A percentile compares a stretch with the other conserved stretches of the same genome.
Evolutionary conservation across 768 basidiomycete species (phyloP).

Genomic region (Lactarius psammicola): DNA sequence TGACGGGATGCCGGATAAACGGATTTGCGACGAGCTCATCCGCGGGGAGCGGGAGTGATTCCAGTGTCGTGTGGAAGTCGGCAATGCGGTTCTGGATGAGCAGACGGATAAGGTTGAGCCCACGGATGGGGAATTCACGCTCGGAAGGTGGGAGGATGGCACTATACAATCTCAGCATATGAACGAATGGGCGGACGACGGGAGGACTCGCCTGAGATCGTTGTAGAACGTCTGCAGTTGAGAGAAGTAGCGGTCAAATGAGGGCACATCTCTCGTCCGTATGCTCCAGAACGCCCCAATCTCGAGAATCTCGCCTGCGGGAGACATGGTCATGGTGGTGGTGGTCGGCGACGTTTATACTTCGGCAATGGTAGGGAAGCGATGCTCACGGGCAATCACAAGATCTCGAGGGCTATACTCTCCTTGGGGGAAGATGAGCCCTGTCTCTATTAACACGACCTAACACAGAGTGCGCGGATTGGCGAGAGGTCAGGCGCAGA

Average conservation of each 20-base stretch:
- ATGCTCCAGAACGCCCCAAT: conserved; percentile 95
- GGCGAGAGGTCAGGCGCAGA: neutral
- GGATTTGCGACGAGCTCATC: conserved; percentile 66
- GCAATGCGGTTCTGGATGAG: conserved; percentile 96
- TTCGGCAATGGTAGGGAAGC: too few species aligned
- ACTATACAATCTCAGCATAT: conserved; percentile 38
- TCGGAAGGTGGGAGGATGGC: conserved; percentile 76
- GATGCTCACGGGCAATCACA: conserved; percentile 29
- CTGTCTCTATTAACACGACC: conserved; percentile 76
- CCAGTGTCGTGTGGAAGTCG: conserved; percentile 95
- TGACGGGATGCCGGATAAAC: conserved; percentile 81
- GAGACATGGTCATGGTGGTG: neutral
- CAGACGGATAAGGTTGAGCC: conserved; percentile 91
- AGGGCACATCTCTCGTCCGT: conserved; percentile 80
- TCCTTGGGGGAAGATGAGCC: conserved; percentile 71
- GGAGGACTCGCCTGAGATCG: conserved; percentile 62
- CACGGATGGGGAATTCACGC: conserved; percentile 84
- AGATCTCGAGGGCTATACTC: conserved; percentile 66
- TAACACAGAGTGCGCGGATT: conserved; percentile 33
- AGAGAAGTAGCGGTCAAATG: conserved; percentile 93
- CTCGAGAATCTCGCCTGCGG: conserved; percentile 87
- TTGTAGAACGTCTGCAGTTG: conserved; percentile 89
- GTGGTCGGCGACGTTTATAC: neutral
- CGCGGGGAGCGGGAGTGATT: conserved; percentile 74
- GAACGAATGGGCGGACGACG: neutral